These are phyloP conservation scores for Suillus alpinus DNA, from an alignment of 768 basidiomycete species.

Conservation along the genomic window DNA sequence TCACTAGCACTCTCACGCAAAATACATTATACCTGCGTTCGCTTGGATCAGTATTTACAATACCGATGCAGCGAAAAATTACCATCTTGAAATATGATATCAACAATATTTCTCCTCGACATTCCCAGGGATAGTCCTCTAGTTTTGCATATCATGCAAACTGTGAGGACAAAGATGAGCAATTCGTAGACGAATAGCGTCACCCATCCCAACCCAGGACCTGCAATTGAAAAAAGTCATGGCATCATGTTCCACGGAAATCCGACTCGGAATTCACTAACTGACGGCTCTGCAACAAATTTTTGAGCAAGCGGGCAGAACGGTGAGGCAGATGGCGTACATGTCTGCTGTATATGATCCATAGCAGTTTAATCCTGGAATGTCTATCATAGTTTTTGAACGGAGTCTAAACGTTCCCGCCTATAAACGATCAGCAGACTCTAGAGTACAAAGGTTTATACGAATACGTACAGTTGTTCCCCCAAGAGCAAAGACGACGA, in stretches of 20 bases:
- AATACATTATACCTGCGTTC: slow-evolving; percentile 50
- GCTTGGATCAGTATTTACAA: neutral
- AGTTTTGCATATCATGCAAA: slow-evolving; percentile 41
- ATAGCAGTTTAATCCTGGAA: neutral
- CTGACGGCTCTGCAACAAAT: neutral
- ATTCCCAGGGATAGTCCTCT: slow-evolving; percentile 23
- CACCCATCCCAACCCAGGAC: slow-evolving; percentile 44
- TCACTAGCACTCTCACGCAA: slow-evolving; percentile 39
- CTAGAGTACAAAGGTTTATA: neutral
- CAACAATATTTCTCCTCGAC: slow-evolving; percentile 34
- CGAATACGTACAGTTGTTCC: slow-evolving; percentile 35
- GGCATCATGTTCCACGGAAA: neutral
- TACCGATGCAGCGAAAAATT: slow-evolving; percentile 12
- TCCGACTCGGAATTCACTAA: neutral
- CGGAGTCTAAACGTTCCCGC: neutral
- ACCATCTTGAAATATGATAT: slow-evolving; percentile 51
- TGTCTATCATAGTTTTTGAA: neutral
- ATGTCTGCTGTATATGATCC: neutral
- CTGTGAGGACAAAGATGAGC: slow-evolving; percentile 44
- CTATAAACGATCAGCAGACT: neutral
- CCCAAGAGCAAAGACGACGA: slow-evolving; percentile 29
- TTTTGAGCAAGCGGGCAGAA: neutral
- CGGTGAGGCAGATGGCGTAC: neutral
- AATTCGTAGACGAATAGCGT: slow-evolving; percentile 50
- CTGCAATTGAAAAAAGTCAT: slow-evolving; percentile 12